Conservation (phyloP, 345 rosid genomes). For the Rubroshorea leprosula region DNA sequence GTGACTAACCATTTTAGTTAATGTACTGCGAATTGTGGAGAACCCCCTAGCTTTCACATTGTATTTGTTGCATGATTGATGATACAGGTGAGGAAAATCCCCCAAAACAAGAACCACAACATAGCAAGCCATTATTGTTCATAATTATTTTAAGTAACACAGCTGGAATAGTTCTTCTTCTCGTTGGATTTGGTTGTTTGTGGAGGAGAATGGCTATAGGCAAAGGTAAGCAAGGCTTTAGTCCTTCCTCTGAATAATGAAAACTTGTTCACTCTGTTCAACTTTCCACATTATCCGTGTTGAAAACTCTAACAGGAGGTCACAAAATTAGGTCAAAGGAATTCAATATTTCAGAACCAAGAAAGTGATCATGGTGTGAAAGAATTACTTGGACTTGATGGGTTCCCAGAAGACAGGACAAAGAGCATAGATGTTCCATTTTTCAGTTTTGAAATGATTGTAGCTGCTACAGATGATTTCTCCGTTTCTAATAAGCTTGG, state of each 20-base stretch:
- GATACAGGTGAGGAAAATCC: too few relatives aligned
- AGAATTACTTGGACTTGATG: conserved; percentile 23
- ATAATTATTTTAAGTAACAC: background rate
- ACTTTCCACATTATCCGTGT: too few relatives aligned
- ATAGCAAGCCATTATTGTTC: background rate
- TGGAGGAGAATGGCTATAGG: background rate
- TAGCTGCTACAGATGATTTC: conserved; percentile 45
- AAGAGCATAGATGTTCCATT: conserved; percentile 41
- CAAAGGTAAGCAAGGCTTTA: background rate
- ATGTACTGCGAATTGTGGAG: too few relatives aligned
- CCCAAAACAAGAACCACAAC: too few relatives aligned
- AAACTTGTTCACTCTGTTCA: too few relatives aligned
- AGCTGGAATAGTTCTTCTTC: background rate
- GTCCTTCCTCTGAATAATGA: background rate
- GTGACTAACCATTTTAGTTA: background rate
- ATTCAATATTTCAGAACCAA: conserved; percentile 17
- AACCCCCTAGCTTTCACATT: too few relatives aligned
- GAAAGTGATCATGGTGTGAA: conserved; percentile 25
- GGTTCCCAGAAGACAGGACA: conserved; percentile 31
- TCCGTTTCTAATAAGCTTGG: conserved; percentile 46
- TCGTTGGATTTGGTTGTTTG: background rate
- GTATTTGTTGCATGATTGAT: too few relatives aligned
- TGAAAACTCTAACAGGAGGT: too few relatives aligned
- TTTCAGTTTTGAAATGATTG: conserved; percentile 31
- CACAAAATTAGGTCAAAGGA: background rate